Evolutionary conservation across 1,139 yeast species (phyloP).

Genomic region (Eremothecium coryli): DNA sequence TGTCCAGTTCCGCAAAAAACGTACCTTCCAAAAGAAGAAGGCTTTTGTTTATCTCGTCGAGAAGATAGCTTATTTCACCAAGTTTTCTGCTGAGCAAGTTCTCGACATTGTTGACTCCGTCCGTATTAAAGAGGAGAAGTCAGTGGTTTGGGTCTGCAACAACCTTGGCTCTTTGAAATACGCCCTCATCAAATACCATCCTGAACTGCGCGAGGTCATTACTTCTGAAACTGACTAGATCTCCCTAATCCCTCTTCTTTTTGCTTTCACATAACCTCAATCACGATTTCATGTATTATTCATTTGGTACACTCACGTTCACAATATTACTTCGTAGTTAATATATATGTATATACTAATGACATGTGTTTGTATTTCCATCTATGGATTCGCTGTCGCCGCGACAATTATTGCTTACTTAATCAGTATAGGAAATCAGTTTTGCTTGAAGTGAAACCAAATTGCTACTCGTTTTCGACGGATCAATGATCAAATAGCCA

Average conservation of each 20-base stretch:
- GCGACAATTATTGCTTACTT: too few species aligned
- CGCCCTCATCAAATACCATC: constrained; percentile 8
- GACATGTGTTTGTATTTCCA: too few species aligned
- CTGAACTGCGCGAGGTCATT: constrained; percentile 9
- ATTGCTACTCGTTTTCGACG: too few species aligned
- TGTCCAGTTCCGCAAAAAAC: constrained; percentile 11
- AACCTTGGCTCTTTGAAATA: constrained; percentile 10
- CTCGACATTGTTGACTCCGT: constrained; percentile 11
- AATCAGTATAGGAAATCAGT: too few species aligned
- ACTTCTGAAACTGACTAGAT: constrained; percentile 5
- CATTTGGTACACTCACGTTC: too few species aligned
- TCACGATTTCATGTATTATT: not conserved
- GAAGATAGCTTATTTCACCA: constrained; percentile 7
- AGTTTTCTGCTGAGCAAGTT: constrained; percentile 8
- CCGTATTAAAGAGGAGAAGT: constrained; percentile 9
- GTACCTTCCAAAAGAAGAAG: constrained; percentile 14
- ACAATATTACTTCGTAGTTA: too few species aligned
- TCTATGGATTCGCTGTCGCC: too few species aligned
- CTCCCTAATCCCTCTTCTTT: too few species aligned
- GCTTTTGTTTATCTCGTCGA: constrained; percentile 13
- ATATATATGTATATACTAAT: too few species aligned
- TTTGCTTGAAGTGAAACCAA: too few species aligned
- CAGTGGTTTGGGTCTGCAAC: constrained; percentile 14
- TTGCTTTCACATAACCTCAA: not conserved
- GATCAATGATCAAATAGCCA: too few species aligned